phyloP scores from a whole-genome alignment of 2,329 filamentous ascomycete species.

The Myriosclerotinia scirpicola region DNA sequence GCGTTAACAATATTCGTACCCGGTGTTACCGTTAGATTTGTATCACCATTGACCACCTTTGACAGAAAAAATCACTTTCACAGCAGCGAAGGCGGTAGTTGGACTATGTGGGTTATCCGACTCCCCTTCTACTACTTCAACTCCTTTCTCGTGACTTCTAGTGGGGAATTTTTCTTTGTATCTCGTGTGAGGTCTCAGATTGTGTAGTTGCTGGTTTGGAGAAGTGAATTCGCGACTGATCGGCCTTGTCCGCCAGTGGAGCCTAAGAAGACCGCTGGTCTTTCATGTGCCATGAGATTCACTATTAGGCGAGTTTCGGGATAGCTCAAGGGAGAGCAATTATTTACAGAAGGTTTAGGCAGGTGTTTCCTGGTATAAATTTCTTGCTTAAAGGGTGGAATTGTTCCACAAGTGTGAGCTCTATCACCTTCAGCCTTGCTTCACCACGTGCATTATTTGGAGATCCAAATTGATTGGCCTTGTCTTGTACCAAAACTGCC shows the following conservation, averaged over 20 bases:
- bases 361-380: no score
- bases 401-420: no score
- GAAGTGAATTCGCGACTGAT: neutral
- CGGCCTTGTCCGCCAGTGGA: neutral
- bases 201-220: neutral
- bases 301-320: neutral
- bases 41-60: neutral
- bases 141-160: neutral
- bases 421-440: no score
- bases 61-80: neutral
- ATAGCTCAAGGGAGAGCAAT: neutral
- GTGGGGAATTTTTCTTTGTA: neutral
- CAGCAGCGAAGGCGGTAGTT: neutral
- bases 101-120: neutral
- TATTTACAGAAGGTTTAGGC: no score
- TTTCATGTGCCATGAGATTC: neutral
- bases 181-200: neutral
- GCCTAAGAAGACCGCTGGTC: neutral
- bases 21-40: neutral
- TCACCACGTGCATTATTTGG: no score
- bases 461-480: no score
- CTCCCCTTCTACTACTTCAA: neutral
- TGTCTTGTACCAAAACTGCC: no score
- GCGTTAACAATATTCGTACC: neutral
- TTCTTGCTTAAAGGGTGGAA: no score